Base-by-base conservation (phyloP, 2,329 filamentous ascomycete species). In the Albifimbria verrucaria region DNA sequence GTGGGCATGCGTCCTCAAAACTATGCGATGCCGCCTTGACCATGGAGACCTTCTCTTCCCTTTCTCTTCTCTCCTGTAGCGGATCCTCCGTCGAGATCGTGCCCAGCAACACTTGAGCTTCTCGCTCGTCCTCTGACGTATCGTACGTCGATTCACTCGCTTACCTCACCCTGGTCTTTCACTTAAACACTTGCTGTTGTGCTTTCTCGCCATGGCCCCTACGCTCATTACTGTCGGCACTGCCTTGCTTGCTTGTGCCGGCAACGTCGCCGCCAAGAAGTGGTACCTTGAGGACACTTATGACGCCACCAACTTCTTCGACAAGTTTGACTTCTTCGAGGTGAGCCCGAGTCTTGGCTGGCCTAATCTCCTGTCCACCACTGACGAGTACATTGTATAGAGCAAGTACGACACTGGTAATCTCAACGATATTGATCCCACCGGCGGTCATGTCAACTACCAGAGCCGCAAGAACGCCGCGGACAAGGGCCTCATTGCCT, bases 381-480 rank as follows among this genome's bases (percentile, higher is more conserved):
- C n/a, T n/a, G n/a, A n/a, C n/a, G n/a, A n/a, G n/a, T n/a, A n/a
- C n/a, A n/a, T n/a, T n/a, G n/a, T n/a, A n/a, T n/a, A 48, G 46
- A 48, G 46, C 46, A 48, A 36, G n/a, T 48, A 32, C 25, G 26
- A 11, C n/a, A 57, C 57, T 20, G 51, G 48, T 32, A 54, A 62
- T 45, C 46, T 49, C 45, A 57, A 65, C 48, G 62, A 58, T 18
- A 45, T 61, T 5, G 87, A 91, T 60, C 83, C 83, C 7, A 90
- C 84, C 44, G 64, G 78, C 52, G 88, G 87, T 9, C 88, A 80
- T 61, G 87, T 90, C 48, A 71, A 75, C 52, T 92, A 78, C 59
- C 65, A 68, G 45, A 67, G 52, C 62, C 59, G 65, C 49, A 22
- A 55, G 1, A 65, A 70, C 21, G 76, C 77, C 15, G 42, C 63